Percentiles rank a stretch among this genome's conserved stretches.
These are phyloP conservation scores for Podospora conica DNA, from an alignment of 495 filamentous ascomycete species.

Conservation along the genomic window DNA sequence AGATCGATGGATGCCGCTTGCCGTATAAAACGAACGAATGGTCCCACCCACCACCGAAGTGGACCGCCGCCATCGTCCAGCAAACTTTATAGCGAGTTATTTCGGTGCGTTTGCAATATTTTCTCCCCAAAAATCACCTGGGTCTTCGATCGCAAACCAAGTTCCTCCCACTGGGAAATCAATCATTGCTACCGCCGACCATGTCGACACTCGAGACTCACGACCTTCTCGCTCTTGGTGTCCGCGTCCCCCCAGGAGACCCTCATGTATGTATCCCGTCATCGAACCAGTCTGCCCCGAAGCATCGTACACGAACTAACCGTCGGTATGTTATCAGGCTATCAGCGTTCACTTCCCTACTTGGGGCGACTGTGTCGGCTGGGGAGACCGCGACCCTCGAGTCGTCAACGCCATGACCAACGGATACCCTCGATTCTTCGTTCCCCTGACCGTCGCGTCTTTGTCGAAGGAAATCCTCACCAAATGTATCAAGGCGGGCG, in stretches of 20 bases:
- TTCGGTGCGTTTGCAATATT: no score
- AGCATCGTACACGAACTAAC: background rate
- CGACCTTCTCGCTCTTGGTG: slow-evolving; percentile 11
- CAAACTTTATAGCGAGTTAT: no score
- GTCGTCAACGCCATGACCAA: slow-evolving; percentile 20
- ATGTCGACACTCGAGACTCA: slow-evolving; percentile 5
- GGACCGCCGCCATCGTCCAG: no score
- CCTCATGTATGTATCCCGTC: slow-evolving; percentile 14
- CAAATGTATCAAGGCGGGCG: background rate
- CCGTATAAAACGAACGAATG: background rate
- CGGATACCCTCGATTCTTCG: slow-evolving; percentile 29
- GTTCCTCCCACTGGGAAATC: no score
- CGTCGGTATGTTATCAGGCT: slow-evolving; percentile 9
- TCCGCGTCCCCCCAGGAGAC: slow-evolving; percentile 13
- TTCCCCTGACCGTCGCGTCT: slow-evolving; percentile 10
- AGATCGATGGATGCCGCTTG: background rate
- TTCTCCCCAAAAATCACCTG: no score
- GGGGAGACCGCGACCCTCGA: slow-evolving; percentile 17
- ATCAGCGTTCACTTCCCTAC: slow-evolving; percentile 26
- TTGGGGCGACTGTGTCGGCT: slow-evolving; percentile 26
- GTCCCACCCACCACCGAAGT: no score
- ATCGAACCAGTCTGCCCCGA: background rate
- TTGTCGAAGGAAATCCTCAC: background rate
- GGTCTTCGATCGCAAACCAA: no score
- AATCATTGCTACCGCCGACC: no score